Evolutionary conservation across 2,329 filamentous ascomycete genomes (phyloP).

Genomic region (Aspergillus aculeatus): DNA sequence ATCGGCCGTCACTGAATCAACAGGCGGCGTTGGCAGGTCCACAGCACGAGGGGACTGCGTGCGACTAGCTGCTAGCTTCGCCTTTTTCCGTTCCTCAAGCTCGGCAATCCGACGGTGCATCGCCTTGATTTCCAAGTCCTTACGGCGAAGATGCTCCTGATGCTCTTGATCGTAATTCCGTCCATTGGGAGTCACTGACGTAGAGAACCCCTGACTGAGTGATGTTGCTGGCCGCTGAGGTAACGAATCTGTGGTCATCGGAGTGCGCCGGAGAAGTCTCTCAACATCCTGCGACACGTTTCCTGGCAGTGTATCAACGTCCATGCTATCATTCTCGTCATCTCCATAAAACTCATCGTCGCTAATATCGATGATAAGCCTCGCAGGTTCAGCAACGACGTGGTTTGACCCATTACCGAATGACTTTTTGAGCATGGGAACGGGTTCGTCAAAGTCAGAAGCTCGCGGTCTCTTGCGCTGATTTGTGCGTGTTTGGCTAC

Average conservation of each 20-base stretch:
- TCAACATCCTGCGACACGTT: slow-evolving; percentile 21
- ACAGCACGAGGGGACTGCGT: slow-evolving; percentile 35
- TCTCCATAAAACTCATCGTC: slow-evolving; percentile 60
- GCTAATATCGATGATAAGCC: slow-evolving; percentile 80
- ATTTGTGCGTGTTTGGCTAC: slow-evolving; percentile 22
- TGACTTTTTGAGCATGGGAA: slow-evolving; percentile 56
- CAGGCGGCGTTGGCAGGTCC: slow-evolving; percentile 22
- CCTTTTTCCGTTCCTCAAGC: slow-evolving; percentile 45
- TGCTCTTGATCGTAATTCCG: slow-evolving; percentile 42
- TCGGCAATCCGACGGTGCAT: slow-evolving; percentile 53
- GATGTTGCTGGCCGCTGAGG: slow-evolving; percentile 42
- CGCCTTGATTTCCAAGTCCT: slow-evolving; percentile 49
- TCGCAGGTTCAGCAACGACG: slow-evolving; percentile 49
- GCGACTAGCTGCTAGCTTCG: slow-evolving; percentile 40
- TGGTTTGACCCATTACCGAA: slow-evolving; percentile 54
- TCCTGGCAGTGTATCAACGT: slow-evolving; percentile 30
- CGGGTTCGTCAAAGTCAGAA: slow-evolving; percentile 66
- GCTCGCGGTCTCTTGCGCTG: slow-evolving; percentile 63
- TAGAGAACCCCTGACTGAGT: slow-evolving; percentile 41
- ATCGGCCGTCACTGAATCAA: slow-evolving; percentile 13
- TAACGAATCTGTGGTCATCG: slow-evolving; percentile 46
- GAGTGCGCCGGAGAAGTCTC: slow-evolving; percentile 44
- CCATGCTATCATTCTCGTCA: slow-evolving; percentile 31
- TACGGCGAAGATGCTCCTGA: slow-evolving; percentile 46
- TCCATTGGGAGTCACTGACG: slow-evolving; percentile 38